Conservation (phyloP, 257 asterid genomes). For the Forsythia viridissima region DNA sequence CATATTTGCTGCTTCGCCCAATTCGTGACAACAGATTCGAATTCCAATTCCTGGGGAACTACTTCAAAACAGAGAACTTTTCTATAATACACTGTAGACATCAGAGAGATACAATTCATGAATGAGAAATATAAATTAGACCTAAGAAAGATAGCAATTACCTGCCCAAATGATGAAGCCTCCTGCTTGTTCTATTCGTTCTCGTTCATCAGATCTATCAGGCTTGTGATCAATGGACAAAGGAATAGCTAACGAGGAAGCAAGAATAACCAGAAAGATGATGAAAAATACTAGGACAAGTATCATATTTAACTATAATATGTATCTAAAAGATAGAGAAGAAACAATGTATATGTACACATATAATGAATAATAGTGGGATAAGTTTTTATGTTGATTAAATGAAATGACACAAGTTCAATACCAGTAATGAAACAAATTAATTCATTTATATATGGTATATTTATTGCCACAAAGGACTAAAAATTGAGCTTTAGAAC, state of each 20-base stretch:
- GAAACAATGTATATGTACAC: neutral
- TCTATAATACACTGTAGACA: neutral
- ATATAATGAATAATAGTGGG: neutral
- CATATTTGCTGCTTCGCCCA: neutral
- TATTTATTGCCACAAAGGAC: too few species aligned
- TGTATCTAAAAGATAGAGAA: neutral
- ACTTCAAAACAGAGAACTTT: neutral
- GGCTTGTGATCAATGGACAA: constrained; percentile 86
- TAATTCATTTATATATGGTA: too few species aligned
- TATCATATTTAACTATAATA: neutral
- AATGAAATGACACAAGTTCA: too few species aligned
- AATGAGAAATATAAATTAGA: neutral
- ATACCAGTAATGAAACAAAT: too few species aligned
- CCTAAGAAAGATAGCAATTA: constrained; percentile 19
- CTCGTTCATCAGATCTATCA: constrained; percentile 81
- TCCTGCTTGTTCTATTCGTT: constrained; percentile 84
- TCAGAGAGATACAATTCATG: neutral
- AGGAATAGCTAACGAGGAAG: constrained; percentile 57
- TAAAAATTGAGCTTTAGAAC: too few species aligned
- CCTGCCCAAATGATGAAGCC: constrained; percentile 87
- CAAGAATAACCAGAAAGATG: constrained; percentile 13
- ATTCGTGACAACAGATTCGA: neutral
- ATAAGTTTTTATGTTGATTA: neutral
- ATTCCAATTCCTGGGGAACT: neutral
- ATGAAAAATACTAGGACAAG: neutral